Evolutionary conservation across 805 yeast genomes (phyloP).

Genomic region (Komagataella mondaviorum): DNA sequence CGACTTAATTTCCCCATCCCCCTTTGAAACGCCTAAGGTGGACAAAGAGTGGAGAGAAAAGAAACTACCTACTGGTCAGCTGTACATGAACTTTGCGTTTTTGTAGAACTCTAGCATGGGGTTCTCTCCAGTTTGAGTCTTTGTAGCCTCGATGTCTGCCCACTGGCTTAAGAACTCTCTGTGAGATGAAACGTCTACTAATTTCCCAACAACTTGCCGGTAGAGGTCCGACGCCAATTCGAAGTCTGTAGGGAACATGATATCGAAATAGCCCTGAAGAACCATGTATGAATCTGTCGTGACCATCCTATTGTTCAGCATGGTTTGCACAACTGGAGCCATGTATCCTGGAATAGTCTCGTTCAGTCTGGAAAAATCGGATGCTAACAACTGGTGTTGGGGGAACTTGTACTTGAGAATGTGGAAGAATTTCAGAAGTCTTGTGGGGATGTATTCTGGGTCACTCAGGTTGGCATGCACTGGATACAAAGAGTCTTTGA

Average conservation of each 20-base stretch:
- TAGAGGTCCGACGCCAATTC: conserved; percentile 47
- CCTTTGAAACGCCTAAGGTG: neutral
- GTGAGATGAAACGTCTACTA: conserved; percentile 42
- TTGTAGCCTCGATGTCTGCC: conserved; percentile 58
- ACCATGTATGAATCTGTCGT: conserved; percentile 66
- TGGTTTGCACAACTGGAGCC: conserved; percentile 73
- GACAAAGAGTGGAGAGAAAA: conserved; percentile 1
- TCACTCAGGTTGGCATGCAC: conserved; percentile 52
- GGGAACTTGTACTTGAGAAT: conserved; percentile 57
- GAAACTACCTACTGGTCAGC: conserved; percentile 11
- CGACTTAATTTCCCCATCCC: neutral
- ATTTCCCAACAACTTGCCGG: conserved; percentile 46
- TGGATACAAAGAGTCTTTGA: conserved; percentile 44
- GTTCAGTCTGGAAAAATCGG: conserved; percentile 53
- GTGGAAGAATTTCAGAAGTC: conserved; percentile 51
- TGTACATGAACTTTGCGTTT: conserved; percentile 57
- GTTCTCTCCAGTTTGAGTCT: conserved; percentile 67
- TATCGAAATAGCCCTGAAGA: conserved; percentile 78
- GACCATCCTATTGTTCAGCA: conserved; percentile 52
- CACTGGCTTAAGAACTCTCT: conserved; percentile 51
- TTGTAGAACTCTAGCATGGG: conserved; percentile 71
- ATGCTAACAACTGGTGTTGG: conserved; percentile 55
- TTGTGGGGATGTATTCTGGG: conserved; percentile 75
- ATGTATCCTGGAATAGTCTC: conserved; percentile 41
- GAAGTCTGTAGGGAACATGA: conserved; percentile 79